phyloP scores from a whole-genome alignment of 495 filamentous ascomycete genomes.

The Neurospora sublineolata region DNA sequence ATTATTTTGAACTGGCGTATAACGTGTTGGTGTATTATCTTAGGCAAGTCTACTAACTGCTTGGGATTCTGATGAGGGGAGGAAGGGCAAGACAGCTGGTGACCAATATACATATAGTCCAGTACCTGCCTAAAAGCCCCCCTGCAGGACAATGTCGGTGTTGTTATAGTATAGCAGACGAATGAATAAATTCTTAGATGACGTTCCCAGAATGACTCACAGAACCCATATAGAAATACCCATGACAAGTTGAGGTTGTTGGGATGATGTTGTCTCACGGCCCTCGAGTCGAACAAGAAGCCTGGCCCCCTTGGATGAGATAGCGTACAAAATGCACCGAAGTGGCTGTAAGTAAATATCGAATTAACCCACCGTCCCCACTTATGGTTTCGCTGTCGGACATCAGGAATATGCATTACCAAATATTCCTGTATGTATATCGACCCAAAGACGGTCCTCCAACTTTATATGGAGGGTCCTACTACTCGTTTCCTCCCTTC shows the following conservation, averaged over 20 bases:
- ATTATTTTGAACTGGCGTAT: conserved; percentile 31
- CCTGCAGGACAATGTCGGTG: background rate
- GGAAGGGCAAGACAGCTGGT: background rate
- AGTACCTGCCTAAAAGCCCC: background rate
- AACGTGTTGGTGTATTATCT: conserved; percentile 35
- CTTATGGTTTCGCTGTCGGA: background rate
- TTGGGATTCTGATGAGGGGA: background rate
- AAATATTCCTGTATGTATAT: too few species aligned
- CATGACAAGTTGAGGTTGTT: background rate
- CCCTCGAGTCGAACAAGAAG: background rate
- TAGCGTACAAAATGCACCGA: background rate
- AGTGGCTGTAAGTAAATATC: background rate
- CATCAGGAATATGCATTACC: too few species aligned
- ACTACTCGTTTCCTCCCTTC: too few species aligned
- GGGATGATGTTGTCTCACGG: background rate
- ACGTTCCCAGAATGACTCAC: background rate
- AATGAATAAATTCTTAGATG: background rate
- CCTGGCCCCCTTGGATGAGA: background rate
- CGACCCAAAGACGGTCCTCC: too few species aligned
- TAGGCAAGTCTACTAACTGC: conserved; percentile 24
- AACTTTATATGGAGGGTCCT: too few species aligned
- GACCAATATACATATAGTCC: background rate
- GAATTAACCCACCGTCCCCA: background rate
- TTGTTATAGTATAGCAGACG: background rate
- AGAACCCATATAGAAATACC: background rate